These are phyloP conservation scores for Termitomyces sp. DNA, from an alignment of 768 basidiomycete genomes.

Conservation along the genomic window DNA sequence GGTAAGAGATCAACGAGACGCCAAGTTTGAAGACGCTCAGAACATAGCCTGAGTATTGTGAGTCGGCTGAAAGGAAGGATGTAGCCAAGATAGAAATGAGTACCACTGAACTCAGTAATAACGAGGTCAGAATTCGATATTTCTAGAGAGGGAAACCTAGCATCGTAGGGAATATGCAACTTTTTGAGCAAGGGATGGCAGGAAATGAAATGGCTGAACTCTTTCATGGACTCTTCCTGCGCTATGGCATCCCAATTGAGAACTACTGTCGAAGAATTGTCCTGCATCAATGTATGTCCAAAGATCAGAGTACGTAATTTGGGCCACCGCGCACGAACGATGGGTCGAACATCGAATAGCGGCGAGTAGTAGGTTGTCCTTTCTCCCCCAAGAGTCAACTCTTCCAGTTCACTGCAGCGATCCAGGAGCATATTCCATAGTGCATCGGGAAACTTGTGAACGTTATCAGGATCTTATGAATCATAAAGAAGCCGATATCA, in stretches of 20 bases:
- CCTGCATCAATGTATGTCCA: conserved; percentile 14
- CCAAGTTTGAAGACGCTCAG: conserved; percentile 15
- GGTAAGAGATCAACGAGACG: conserved; percentile 13
- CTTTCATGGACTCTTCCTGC: conserved; percentile 6
- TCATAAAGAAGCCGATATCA: conserved; percentile 1
- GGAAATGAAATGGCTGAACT: conserved; percentile 15
- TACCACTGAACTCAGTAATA: conserved; percentile 15
- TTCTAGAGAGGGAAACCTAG: conserved; percentile 9
- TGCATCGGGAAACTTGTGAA: conserved; percentile 13
- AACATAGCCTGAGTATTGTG: conserved; percentile 13
- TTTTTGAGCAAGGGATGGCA: conserved; percentile 11
- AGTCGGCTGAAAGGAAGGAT: conserved; percentile 11
- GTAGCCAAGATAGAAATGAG: conserved; percentile 10
- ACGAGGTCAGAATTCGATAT: conserved; percentile 5
- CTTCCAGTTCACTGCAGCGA: conserved; percentile 37
- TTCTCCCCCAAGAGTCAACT: conserved; percentile 30
- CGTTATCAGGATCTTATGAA: conserved; percentile 3
- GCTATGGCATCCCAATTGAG: conserved; percentile 2
- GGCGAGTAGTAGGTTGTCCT: conserved; percentile 8
- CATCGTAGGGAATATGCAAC: conserved; percentile 14
- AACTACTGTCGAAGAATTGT: not conserved
- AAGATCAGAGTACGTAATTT: conserved; percentile 14
- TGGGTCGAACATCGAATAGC: conserved; percentile 14
- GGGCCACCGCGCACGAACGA: conserved; percentile 16
- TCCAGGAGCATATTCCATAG: conserved; percentile 54